Conservation (phyloP, 2,329 filamentous ascomycete species). For the Pseudocercospora eumusae region DNA sequence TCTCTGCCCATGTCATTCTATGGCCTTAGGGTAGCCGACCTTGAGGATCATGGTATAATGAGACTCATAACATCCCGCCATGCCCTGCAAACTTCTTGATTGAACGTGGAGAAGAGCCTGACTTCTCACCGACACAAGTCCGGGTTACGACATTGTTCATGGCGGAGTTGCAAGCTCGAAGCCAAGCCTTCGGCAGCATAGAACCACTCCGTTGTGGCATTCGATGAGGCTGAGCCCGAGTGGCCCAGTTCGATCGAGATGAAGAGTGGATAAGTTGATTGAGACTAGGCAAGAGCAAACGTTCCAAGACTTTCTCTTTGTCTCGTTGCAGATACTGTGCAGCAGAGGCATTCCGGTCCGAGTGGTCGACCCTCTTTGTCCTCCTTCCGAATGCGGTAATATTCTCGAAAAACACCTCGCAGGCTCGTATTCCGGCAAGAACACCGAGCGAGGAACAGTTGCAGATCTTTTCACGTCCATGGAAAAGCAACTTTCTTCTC, state of each 20-base stretch:
- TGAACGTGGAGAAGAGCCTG: too few relatives aligned
- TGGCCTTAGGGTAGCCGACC: too few relatives aligned
- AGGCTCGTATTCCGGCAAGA: conserved; percentile 1
- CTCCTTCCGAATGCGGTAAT: conserved; percentile 1
- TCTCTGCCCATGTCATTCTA: too few relatives aligned
- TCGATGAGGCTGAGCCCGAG: neutral
- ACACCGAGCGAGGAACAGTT: neutral
- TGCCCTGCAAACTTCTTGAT: too few relatives aligned
- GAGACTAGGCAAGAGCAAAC: neutral
- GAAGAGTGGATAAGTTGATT: neutral
- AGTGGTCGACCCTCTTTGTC: neutral
- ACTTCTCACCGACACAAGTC: too few relatives aligned
- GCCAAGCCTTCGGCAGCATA: neutral
- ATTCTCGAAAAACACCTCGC: neutral
- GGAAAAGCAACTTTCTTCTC: too few relatives aligned
- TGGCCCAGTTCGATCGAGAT: neutral
- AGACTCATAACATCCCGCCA: too few relatives aligned
- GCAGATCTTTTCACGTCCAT: neutral
- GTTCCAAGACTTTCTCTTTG: neutral
- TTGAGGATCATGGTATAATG: too few relatives aligned
- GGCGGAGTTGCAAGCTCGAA: neutral
- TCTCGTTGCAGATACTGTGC: neutral
- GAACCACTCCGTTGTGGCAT: neutral
- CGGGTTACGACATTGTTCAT: neutral
- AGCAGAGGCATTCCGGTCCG: neutral